These are phyloP conservation scores for Tuber magnatum DNA, from an alignment of 495 filamentous ascomycete genomes.

Conservation along the genomic window DNA sequence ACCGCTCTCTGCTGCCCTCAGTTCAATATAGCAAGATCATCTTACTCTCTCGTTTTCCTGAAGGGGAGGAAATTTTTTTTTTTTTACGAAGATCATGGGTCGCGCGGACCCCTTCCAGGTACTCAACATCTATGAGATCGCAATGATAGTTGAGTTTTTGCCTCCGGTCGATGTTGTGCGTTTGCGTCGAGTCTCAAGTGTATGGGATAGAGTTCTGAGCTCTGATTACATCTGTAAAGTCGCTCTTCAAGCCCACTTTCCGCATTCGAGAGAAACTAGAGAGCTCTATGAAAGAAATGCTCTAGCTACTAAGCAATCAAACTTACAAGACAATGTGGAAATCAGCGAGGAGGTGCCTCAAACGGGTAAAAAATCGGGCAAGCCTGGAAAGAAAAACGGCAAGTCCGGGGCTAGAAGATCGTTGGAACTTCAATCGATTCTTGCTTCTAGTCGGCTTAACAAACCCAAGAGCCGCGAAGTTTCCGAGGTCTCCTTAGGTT, in stretches of 20 bases:
- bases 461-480: slow-evolving; percentile 6
- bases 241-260: slow-evolving; percentile 34
- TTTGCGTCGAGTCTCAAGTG: slow-evolving; percentile 28
- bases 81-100: slow-evolving; percentile 21
- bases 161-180: slow-evolving; percentile 32
- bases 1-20: neutral
- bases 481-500: slow-evolving; percentile 22
- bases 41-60: neutral
- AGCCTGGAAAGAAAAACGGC: slow-evolving; percentile 20
- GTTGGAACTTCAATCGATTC: slow-evolving; percentile 29
- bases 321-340: slow-evolving; percentile 6
- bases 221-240: slow-evolving; percentile 38
- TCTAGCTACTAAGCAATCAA: slow-evolving; percentile 10
- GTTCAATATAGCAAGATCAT: neutral
- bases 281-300: slow-evolving; percentile 32
- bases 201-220: slow-evolving; percentile 29
- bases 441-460: slow-evolving; percentile 8
- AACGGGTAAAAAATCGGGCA: slow-evolving; percentile 16
- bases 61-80: neutral
- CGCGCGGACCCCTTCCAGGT: slow-evolving; percentile 24
- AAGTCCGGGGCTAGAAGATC: slow-evolving; percentile 9
- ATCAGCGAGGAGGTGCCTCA: slow-evolving; percentile 12
- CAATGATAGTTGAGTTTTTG: slow-evolving; percentile 34
- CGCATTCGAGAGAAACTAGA: slow-evolving; percentile 33
- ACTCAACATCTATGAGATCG: slow-evolving; percentile 34